Conservation (phyloP, 225 moss, liverwort and hornwort species). For the Bryum argenteum region DNA sequence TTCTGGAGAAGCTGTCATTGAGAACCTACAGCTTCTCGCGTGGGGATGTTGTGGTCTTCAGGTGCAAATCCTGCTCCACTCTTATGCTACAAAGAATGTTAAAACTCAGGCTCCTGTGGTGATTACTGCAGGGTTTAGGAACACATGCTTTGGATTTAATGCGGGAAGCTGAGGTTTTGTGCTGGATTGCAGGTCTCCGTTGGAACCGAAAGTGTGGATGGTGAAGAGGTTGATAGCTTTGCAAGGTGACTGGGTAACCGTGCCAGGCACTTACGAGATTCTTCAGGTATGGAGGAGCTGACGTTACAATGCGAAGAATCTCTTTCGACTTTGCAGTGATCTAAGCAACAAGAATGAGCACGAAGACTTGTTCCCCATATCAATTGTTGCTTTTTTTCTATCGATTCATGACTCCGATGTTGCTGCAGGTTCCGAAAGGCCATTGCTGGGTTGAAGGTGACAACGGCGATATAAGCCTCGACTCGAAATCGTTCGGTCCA, state of each 20-base stretch:
- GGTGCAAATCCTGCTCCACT: conserved; percentile 43
- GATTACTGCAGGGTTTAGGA: no score
- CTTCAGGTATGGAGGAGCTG: conserved; percentile 44
- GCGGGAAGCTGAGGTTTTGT: not conserved
- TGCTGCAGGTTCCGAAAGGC: conserved; percentile 86
- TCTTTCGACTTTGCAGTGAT: not conserved
- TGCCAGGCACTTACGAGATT: conserved; percentile 92
- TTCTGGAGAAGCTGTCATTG: conserved; percentile 81
- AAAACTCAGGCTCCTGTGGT: no score
- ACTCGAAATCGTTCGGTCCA: conserved; percentile 96
- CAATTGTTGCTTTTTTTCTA: not conserved
- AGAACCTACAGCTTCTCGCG: conserved; percentile 85
- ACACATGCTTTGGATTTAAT: no score
- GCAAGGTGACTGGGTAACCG: conserved; percentile 99
- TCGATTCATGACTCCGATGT: conserved; percentile 5
- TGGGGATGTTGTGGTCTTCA: conserved; percentile 98
- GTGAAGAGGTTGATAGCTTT: conserved; percentile 96
- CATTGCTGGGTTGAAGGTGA: conserved; percentile 99
- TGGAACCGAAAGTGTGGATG: conserved; percentile 85
- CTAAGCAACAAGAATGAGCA: not conserved
- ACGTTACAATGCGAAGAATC: not conserved
- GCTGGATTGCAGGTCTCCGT: conserved; percentile 69
- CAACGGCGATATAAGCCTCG: conserved; percentile 85
- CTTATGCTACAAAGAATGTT: not conserved
- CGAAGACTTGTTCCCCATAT: not conserved